phyloP scores from a whole-genome alignment of 371 early-diverging fungal species.

The Dichotomocladium elegans region DNA sequence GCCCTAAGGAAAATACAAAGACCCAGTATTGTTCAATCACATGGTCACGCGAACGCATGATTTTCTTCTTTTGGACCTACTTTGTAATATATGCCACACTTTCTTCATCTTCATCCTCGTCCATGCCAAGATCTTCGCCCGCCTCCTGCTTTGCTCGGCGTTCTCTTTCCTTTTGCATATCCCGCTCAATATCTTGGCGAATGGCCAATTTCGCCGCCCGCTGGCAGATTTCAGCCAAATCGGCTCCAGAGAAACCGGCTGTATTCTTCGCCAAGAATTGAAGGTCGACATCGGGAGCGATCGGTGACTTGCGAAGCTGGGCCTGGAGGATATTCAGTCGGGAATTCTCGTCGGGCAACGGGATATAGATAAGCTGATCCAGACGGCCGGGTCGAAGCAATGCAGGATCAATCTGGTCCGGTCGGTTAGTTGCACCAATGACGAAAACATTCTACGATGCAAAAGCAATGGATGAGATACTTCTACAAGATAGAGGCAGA shows the following conservation, averaged over 20 bases:
- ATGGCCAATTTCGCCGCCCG: constrained; percentile 99
- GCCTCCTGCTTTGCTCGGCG: constrained; percentile 66
- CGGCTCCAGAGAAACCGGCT: constrained; percentile 99
- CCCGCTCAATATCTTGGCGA: constrained; percentile 96
- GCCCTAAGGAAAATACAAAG: constrained; percentile 33
- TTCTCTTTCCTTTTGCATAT: constrained; percentile 73
- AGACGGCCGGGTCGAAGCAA: constrained; percentile 98
- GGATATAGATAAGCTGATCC: constrained; percentile 99
- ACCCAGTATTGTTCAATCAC: background rate
- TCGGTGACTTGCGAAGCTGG: constrained; percentile 96
- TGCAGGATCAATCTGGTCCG: constrained; percentile 96
- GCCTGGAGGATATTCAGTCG: constrained; percentile 91
- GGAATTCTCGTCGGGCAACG: constrained; percentile 94
- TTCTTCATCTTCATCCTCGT: constrained; percentile 70
- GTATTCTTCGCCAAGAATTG: constrained; percentile 86
- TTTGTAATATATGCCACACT: constrained; percentile 90
- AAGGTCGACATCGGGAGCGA: constrained; percentile 86
- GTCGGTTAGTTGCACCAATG: constrained; percentile 99
- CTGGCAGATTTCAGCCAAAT: constrained; percentile 99
- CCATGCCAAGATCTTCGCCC: constrained; percentile 72
- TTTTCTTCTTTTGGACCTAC: constrained; percentile 13
- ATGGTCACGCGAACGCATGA: background rate
- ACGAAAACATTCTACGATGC: constrained; percentile 98
- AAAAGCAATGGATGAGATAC: constrained; percentile 64
- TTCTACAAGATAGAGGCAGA: constrained; percentile 32